These are phyloP conservation scores for Collybia sp. DNA, from an alignment of 768 basidiomycete genomes.

Conservation along the genomic window DNA sequence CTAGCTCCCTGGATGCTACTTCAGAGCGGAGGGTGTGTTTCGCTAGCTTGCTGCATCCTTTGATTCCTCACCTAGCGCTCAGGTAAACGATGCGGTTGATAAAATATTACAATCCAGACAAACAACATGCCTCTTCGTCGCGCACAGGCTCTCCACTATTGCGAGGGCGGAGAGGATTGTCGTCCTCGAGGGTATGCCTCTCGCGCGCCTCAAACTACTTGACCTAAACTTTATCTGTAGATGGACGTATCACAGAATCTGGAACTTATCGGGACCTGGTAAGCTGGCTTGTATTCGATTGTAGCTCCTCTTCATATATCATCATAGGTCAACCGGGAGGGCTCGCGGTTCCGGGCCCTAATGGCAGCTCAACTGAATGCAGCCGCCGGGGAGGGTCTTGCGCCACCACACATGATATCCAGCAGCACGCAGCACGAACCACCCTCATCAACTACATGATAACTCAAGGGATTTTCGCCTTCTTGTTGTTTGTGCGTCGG, in stretches of 20 bases:
- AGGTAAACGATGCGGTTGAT: conserved; percentile 90
- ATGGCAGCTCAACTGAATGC: conserved; percentile 88
- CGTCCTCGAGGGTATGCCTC: conserved; percentile 71
- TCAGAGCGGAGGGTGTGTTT: conserved; percentile 71
- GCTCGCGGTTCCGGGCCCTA: conserved; percentile 78
- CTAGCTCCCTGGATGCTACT: conserved; percentile 83
- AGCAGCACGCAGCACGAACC: too few relatives aligned
- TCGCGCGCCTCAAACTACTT: not conserved
- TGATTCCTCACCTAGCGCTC: not conserved
- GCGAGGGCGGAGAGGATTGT: conserved; percentile 87
- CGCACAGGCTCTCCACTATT: conserved; percentile 87
- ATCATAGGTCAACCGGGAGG: conserved; percentile 52
- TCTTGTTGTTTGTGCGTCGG: too few relatives aligned
- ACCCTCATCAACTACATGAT: too few relatives aligned
- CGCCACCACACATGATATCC: too few relatives aligned
- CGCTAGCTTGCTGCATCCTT: not conserved
- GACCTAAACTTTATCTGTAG: conserved; percentile 22
- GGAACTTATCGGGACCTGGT: conserved; percentile 81
- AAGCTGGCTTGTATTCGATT: conserved; percentile 13
- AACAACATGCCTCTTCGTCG: conserved; percentile 87
- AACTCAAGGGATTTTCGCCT: too few relatives aligned
- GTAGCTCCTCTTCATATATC: not conserved
- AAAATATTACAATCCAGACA: conserved; percentile 74
- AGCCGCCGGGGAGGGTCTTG: conserved; percentile 22
- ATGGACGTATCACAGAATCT: conserved; percentile 76